Conservation (phyloP, 2,329 filamentous ascomycete species). For the Ampelomyces quisqualis region DNA sequence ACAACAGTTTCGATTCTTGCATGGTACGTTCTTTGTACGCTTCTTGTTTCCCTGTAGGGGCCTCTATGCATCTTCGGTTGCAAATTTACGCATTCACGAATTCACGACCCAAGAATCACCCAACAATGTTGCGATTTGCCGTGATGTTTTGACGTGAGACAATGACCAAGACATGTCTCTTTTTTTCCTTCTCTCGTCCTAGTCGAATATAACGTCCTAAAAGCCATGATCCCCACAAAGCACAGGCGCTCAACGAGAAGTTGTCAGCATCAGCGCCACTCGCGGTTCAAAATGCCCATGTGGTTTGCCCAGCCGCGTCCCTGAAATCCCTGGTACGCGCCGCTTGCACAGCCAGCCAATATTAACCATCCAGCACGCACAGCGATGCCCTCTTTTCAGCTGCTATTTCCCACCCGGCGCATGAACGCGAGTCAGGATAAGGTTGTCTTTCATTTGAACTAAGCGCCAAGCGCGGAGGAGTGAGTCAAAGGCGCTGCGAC, state of each 20-base stretch:
- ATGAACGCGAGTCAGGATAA: background rate
- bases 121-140: constrained; percentile 2
- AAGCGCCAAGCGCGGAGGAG: background rate
- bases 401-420: background rate
- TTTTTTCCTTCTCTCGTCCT: no score
- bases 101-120: no score
- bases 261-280: no score
- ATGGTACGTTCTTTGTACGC: constrained; percentile 16
- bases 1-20: constrained; percentile 17
- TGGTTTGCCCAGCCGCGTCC: constrained; percentile 6
- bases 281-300: no score
- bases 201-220: no score
- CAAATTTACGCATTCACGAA: constrained; percentile 17
- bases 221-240: no score
- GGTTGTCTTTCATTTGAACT: no score
- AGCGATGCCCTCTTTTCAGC: no score
- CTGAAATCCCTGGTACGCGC: constrained; percentile 6
- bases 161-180: no score
- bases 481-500: background rate
- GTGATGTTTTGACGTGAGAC: background rate
- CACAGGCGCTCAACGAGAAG: no score
- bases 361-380: no score
- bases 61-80: constrained; percentile 9
- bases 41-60: constrained; percentile 9
- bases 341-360: constrained; percentile 5